phyloP scores from a whole-genome alignment of 495 filamentous ascomycete species.

The Thozetella sp. region DNA sequence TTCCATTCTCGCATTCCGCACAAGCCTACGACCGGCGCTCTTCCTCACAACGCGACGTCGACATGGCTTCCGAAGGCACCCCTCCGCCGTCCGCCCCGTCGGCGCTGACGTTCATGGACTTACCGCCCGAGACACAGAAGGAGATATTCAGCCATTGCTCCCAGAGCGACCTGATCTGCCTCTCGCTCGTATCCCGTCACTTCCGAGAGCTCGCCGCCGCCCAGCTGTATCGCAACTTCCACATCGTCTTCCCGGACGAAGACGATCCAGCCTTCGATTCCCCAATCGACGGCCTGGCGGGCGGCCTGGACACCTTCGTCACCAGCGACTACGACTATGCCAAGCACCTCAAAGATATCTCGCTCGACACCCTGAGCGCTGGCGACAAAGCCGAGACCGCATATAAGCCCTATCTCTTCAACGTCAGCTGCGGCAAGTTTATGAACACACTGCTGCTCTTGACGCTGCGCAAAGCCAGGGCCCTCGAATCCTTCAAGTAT shows the following conservation, averaged over 20 bases:
- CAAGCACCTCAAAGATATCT: constrained; percentile 50
- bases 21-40: not conserved
- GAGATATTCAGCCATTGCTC: constrained; percentile 50
- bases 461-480: constrained; percentile 49
- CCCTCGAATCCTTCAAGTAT: constrained; percentile 59
- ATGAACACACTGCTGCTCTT: constrained; percentile 63
- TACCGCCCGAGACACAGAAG: constrained; percentile 53
- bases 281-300: constrained; percentile 52
- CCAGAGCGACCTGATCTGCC: constrained; percentile 48
- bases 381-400: constrained; percentile 44
- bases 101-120: constrained; percentile 30
- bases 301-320: constrained; percentile 59
- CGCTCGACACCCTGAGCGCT: constrained; percentile 47
- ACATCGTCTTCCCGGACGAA: constrained; percentile 58
- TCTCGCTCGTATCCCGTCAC: constrained; percentile 55
- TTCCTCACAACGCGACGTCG: not conserved
- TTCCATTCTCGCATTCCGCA: not conserved
- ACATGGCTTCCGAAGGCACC: constrained; percentile 15
- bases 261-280: constrained; percentile 45
- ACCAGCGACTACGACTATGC: constrained; percentile 64
- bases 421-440: constrained; percentile 57
- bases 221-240: constrained; percentile 59
- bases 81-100: constrained; percentile 8
- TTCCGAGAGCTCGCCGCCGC: constrained; percentile 57
- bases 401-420: constrained; percentile 47